Base-by-base conservation (phyloP, 805 yeast species). In the Candida sonorensis region DNA sequence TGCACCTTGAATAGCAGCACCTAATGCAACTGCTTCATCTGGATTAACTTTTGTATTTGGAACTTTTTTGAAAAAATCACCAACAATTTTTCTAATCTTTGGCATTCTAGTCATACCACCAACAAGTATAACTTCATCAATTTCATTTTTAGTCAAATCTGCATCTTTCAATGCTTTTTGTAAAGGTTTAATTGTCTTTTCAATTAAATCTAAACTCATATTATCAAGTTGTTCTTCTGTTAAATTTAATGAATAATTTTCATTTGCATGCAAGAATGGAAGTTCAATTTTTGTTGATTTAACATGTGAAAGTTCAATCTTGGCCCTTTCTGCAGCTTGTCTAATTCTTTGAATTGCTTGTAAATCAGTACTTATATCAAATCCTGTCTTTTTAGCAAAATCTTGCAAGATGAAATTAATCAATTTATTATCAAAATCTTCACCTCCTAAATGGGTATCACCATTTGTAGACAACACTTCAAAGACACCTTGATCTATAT, bases 1-100 rank as follows among this genome's bases (percentile, higher is more conserved):
- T 53, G 95, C 97, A 65, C 96, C 97, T 69, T 87, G 97, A 51
- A 87, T 88, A 37, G 96, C 96, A 44, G 97, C 97, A 67, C 97
- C 97, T 64, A 87, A 77, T 48, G 94, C 92, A 40, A 83, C 94
- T 29, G 94, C 94, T 69, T 83, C 94, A 57, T 83, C 94, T 30
- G 97, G 97, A 77, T 87, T 87, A 51, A 87, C 95, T 34, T 90
- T 77, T 69, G 82, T 86, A 55, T 84, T 81, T 48, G 95, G 94
- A 49, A 78, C 83, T 62, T 72, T 81, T 55, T 79, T 80, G 65
- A 87, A 87, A 52, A 83, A 71, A 33, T 71, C 57, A 66, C 76
- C 78, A 51, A 84, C 94, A 42, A 82, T 76, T 52, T 74, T 81
- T 38, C 78, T 62, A 47, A 83, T 88, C 75, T 81, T 82, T 51